Evolutionary conservation across 805 yeast species (phyloP).

Genomic region (Ogataea degrootiae): DNA sequence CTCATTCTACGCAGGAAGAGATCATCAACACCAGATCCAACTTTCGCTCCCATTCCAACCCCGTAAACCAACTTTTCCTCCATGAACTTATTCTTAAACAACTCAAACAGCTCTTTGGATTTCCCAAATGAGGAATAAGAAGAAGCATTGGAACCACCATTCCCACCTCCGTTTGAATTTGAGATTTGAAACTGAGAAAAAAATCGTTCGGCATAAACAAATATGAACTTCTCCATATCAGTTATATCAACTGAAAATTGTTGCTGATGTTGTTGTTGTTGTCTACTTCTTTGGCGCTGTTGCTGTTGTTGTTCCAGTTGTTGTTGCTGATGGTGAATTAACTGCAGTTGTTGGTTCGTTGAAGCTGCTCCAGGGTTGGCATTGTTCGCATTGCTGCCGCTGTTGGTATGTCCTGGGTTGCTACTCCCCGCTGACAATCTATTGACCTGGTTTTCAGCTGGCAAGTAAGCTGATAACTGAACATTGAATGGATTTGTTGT

Average conservation of each 20-base stretch:
- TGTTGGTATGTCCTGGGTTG: neutral
- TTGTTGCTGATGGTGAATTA: slow-evolving; percentile 1
- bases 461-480: slow-evolving; percentile 2
- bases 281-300: slow-evolving; percentile 2
- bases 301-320: slow-evolving; percentile 5
- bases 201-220: slow-evolving; percentile 29
- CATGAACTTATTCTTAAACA: slow-evolving; percentile 28
- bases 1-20: slow-evolving; percentile 16
- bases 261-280: neutral
- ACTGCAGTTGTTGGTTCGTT: neutral
- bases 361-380: neutral
- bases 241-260: slow-evolving; percentile 16
- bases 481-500: neutral
- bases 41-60: slow-evolving; percentile 7
- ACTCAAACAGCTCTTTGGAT: slow-evolving; percentile 26
- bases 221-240: slow-evolving; percentile 32
- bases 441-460: slow-evolving; percentile 6
- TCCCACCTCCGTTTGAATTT: no score
- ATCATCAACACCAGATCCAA: slow-evolving; percentile 16
- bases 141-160: neutral
- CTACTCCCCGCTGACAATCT: slow-evolving; percentile 1
- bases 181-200: slow-evolving; percentile 13
- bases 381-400: neutral
- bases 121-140: slow-evolving; percentile 2
- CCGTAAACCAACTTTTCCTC: slow-evolving; percentile 25